These are phyloP conservation scores for Trametes polyzona DNA, from an alignment of 1,284 basidiomycete species.

Conservation along the genomic window DNA sequence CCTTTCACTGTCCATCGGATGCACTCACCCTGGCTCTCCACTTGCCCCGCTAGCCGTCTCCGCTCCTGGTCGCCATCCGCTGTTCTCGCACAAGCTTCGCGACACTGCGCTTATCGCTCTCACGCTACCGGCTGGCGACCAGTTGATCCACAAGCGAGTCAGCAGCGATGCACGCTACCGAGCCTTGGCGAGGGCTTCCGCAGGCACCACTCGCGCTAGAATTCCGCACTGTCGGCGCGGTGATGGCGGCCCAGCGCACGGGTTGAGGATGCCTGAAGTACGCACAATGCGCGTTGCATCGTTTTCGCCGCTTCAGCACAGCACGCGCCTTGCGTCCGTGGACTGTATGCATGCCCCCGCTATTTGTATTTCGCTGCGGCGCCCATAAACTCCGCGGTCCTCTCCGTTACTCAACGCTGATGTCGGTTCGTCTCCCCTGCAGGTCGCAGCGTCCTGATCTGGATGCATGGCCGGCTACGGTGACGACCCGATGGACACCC, in stretches of 20 bases:
- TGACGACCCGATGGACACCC: neutral
- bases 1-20: neutral
- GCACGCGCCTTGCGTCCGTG: too few species aligned
- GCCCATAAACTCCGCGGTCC: neutral
- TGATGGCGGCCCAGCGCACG: neutral
- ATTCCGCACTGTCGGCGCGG: constrained; percentile 1
- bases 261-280: neutral
- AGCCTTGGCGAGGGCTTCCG: constrained; percentile 5
- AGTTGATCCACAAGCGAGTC: constrained; percentile 7
- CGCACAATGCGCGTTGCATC: too few species aligned
- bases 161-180: constrained; percentile 9
- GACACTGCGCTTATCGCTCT: neutral
- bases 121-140: constrained; percentile 19
- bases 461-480: neutral
- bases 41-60: neutral
- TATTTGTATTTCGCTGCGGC: neutral
- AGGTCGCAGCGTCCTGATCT: neutral
- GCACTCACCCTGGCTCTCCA: neutral
- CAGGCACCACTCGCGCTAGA: constrained; percentile 12
- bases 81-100: neutral
- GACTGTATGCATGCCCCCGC: too few species aligned
- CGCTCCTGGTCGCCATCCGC: neutral
- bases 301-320: too few species aligned
- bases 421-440: too few species aligned
- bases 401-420: neutral